Base-by-base conservation (phyloP, 1,139 yeast genomes). In the Candida pseudoviswanathii region DNA sequence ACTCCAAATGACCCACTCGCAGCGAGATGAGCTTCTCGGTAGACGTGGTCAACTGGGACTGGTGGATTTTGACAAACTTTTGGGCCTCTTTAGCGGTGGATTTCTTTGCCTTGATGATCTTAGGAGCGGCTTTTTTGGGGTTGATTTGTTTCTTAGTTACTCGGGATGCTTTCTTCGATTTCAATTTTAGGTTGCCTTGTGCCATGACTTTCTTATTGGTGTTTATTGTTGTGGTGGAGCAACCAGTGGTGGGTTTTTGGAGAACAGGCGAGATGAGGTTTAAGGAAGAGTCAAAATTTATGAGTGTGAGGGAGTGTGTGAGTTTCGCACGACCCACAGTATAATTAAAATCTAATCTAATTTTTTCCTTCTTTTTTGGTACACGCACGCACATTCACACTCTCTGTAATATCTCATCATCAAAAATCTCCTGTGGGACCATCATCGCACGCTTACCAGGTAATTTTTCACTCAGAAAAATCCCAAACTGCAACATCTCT, bases 1-100 rank as follows among this genome's bases (percentile, higher is more conserved):
- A 66, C 69, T 94, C 99, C 61, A 94, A 77, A 68, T 94, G 98
- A n/a, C 99, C 99, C 3, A 92, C 97, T 66, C 94, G 81, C 48
- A 95, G 78, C 2, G 97, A 86, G 58, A 92, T 83, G 55, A 90
- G 77, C 69, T 83, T 89, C 68, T 94, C 99, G 1, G 98, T 92
- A 21, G 84, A 78, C 2, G 78, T 70, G 49, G 87, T 80, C 57
- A 89, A 77, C 25, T 89, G 86, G 3, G 86, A 83, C 50, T 81
- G 79, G 60, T 84, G 92, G 53, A 81, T 67, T 62, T 86, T 86
- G 50, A 85, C 75, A 55, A 88, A 71, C 51, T 77, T 77, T 41
- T 66, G 63, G 27, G 79, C 68, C 51, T 70, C 69, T 52, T 70
- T 72, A 24, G 81, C 81, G 11, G 71, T 70, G 48, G 77, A 70